phyloP scores from a whole-genome alignment of 306 rosid genomes.

The Hippophae tibetana region DNA sequence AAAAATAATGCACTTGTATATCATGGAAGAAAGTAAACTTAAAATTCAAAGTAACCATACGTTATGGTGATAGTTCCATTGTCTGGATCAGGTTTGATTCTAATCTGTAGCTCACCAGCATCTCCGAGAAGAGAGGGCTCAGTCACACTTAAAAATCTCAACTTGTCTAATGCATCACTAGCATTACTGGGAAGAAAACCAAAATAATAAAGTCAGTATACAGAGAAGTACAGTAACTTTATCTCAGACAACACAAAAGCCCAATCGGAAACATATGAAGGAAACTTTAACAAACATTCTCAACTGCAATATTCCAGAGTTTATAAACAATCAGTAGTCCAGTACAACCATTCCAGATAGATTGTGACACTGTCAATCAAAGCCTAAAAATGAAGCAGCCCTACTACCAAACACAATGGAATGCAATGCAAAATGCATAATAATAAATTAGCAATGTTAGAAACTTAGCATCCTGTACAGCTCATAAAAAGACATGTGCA shows the following conservation, averaged over 20 bases:
- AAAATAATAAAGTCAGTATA: conserved; percentile 3
- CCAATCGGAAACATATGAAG: background rate
- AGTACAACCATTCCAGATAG: background rate
- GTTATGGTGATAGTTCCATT: conserved; percentile 78
- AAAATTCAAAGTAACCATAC: conserved; percentile 28
- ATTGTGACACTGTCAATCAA: background rate
- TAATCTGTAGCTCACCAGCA: conserved; percentile 76
- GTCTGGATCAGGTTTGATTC: conserved; percentile 80
- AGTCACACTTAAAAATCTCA: conserved; percentile 91
- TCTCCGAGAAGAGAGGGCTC: conserved; percentile 94
- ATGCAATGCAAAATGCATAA: conserved; percentile 2
- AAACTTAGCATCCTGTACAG: background rate
- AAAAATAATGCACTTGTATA: conserved; percentile 4
- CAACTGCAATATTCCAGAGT: background rate
- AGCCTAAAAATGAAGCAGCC: conserved; percentile 2
- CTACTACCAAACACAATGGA: conserved; percentile 2
- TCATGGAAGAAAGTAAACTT: background rate
- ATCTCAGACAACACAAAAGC: background rate
- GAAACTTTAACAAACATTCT: background rate
- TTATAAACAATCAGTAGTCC: background rate
- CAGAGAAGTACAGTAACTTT: background rate
- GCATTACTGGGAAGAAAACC: conserved; percentile 48
- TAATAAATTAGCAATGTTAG: background rate
- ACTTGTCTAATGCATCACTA: conserved; percentile 93
- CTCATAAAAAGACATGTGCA: background rate